Conservation (phyloP, 768 basidiomycete species). For the Pleurotus cornucopiae region DNA sequence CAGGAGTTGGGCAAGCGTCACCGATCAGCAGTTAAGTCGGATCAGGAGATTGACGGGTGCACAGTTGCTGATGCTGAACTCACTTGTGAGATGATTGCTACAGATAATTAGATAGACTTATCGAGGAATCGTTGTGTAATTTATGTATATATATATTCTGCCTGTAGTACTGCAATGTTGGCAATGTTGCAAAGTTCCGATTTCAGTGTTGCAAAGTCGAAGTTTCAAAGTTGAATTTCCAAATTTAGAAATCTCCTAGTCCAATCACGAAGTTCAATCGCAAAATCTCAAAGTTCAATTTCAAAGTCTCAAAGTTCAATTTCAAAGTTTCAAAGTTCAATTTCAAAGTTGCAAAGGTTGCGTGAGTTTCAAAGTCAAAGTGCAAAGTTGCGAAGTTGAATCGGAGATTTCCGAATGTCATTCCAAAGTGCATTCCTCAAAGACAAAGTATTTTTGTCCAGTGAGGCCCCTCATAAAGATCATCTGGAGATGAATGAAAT, state of each 20-base stretch:
- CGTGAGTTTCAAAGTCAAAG: background rate
- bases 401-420: background rate
- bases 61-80: too few relatives aligned
- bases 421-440: background rate
- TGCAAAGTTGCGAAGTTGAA: background rate
- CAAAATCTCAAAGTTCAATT: too few relatives aligned
- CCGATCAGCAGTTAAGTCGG: background rate
- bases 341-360: background rate
- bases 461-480: background rate
- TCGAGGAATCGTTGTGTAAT: too few relatives aligned
- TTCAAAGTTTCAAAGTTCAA: background rate
- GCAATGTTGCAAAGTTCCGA: too few relatives aligned
- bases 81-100: too few relatives aligned
- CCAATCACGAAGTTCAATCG: too few relatives aligned
- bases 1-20: background rate
- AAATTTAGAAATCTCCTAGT: background rate
- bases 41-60: background rate
- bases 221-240: too few relatives aligned
- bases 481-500: too few relatives aligned
- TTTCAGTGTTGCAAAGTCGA: too few relatives aligned
- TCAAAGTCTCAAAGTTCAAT: background rate
- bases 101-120: too few relatives aligned
- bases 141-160: background rate
- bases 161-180: background rate
- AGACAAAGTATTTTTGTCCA: background rate